Conservation (phyloP, 2,329 filamentous ascomycete genomes). For the Immersiporthe knoxdaviesiana region DNA sequence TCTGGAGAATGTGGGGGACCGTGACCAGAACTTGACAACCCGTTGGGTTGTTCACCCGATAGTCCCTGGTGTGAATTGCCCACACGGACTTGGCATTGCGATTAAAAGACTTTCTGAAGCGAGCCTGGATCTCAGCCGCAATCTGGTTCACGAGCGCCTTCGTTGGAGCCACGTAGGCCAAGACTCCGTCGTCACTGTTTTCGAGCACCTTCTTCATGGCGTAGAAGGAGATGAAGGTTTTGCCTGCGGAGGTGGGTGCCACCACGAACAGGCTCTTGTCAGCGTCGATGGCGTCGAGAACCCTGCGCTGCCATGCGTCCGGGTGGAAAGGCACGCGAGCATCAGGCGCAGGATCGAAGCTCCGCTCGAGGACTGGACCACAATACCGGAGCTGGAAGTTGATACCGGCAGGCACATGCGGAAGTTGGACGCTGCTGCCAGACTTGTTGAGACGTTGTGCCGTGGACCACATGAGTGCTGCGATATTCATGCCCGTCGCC, state of each 20-base stretch:
- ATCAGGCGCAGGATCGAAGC: slow-evolving; percentile 70
- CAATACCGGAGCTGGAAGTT: slow-evolving; percentile 71
- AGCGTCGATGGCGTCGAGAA: slow-evolving; percentile 73
- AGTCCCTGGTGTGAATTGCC: slow-evolving; percentile 78
- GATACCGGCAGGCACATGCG: slow-evolving; percentile 13
- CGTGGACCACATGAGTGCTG: slow-evolving; percentile 33
- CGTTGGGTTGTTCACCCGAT: slow-evolving; percentile 72
- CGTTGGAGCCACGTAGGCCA: slow-evolving; percentile 81
- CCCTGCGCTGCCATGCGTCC: slow-evolving; percentile 75
- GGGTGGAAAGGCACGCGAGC: slow-evolving; percentile 71
- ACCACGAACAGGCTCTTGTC: slow-evolving; percentile 74
- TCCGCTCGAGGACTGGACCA: slow-evolving; percentile 76
- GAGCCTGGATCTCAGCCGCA: slow-evolving; percentile 74
- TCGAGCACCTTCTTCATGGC: slow-evolving; percentile 78
- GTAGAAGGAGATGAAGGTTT: slow-evolving; percentile 84
- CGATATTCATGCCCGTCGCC: slow-evolving; percentile 17
- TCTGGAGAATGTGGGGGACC: slow-evolving; percentile 77
- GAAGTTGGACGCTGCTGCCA: slow-evolving; percentile 3
- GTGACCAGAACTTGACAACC: slow-evolving; percentile 78
- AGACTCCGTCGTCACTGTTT: slow-evolving; percentile 67
- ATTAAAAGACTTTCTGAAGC: slow-evolving; percentile 69
- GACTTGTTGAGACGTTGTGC: slow-evolving; percentile 25
- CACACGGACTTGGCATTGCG: slow-evolving; percentile 70
- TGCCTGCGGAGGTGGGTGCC: slow-evolving; percentile 77
- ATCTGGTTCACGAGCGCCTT: slow-evolving; percentile 86